Evolutionary conservation across 2,329 filamentous ascomycete species (phyloP).

Genomic region (Xylariaceae sp.): DNA sequence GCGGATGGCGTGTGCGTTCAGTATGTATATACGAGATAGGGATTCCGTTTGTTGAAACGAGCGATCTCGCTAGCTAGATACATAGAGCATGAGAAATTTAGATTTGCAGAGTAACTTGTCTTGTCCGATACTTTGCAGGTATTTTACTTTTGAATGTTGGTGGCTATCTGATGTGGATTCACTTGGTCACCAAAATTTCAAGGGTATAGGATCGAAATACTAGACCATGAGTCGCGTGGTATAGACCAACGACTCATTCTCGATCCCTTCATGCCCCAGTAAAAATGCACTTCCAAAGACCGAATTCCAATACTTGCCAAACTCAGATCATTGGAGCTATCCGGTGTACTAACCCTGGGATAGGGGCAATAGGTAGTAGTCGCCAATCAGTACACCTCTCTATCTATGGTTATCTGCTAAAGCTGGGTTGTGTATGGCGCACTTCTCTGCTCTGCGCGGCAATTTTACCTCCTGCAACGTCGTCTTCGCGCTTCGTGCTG

Average conservation of each 20-base stretch:
- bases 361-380: conserved; percentile 19
- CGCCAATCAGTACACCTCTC: neutral
- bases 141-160: too few relatives aligned
- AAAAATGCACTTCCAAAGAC: conserved; percentile 19
- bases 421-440: neutral
- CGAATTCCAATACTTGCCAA: conserved; percentile 17
- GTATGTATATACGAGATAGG: neutral
- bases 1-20: neutral
- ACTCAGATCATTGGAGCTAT: conserved; percentile 8
- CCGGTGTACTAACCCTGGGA: conserved; percentile 17
- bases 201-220: too few relatives aligned
- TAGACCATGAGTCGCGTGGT: too few relatives aligned
- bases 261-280: neutral
- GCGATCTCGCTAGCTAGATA: neutral
- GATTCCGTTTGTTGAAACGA: neutral
- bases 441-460: conserved; percentile 19
- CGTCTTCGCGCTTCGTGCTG: conserved; percentile 21
- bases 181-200: too few relatives aligned
- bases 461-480: conserved; percentile 11
- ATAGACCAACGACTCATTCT: neutral
- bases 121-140: too few relatives aligned
- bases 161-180: too few relatives aligned
- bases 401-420: neutral
- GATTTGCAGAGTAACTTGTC: neutral
- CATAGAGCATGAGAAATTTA: neutral